Evolutionary conservation across 805 yeast genomes (phyloP), one percentile per base, ranked within the genome.

Genomic region (Monosporozyma aquatica): DNA sequence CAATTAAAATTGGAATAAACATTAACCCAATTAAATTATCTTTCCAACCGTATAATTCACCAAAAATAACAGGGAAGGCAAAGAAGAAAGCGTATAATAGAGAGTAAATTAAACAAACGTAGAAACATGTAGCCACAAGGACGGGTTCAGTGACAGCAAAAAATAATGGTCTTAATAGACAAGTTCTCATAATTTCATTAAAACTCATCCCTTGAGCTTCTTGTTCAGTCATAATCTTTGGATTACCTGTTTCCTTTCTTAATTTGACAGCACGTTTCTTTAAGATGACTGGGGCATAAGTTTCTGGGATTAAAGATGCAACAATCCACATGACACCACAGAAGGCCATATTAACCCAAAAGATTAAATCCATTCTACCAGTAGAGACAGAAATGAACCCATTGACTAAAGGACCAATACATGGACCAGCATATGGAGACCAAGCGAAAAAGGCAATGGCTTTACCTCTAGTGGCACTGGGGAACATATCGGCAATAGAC

Each of bases 401-500:
- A 55, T 86, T 83, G 28, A 85, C 87, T 42, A 87, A 65, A 3
- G 95, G 95, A 27, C 95, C 96, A 38, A 87, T 64, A 29, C 85
- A 94, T 1, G 96, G 96, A 40, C 95, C 96, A 48, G 89, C 81
- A 62, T 87, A 87, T 2, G 96, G 96, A 45, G 92, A 87, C 55
- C 86, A 87, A 10, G 95, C 89, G 56, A 87, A 87, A 55, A 82
- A 82, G 0, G 95, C 94, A 64, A 87, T 86, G 32, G 95, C 95
- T 55, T 79, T 74, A 52, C 95, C 95, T 67, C 95, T 74, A 1
- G 87, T 76, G 49, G 76, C 82, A 42, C 75, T 72, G n/a, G 80
- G 75, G 71, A 87, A 90, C 71, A 87, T 74, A 63, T 87, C 97
- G 38, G 92, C 90, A 48, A 87, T 76, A 29, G 94, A 81, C 41